Evolutionary conservation across 2,329 filamentous ascomycete species (phyloP).

Genomic region (Sclerotiophoma versabilis): DNA sequence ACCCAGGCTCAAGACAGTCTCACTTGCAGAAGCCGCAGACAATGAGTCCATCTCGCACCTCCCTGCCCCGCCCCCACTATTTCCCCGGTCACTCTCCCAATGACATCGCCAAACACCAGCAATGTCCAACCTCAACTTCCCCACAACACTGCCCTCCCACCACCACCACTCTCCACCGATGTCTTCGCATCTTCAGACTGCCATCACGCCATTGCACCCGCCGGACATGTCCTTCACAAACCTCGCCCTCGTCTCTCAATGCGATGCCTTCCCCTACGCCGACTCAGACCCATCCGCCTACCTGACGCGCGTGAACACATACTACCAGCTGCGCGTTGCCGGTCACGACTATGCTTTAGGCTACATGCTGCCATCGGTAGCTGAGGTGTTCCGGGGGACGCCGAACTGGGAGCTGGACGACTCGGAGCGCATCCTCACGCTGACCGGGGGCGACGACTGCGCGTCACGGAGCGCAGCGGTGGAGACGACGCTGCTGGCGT

Average conservation of each 20-base stretch:
- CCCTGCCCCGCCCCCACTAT: conserved; percentile 36
- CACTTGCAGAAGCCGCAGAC: not conserved
- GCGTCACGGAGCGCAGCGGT: conserved; percentile 67
- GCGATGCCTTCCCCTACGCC: conserved; percentile 80
- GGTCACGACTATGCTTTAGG: conserved; percentile 68
- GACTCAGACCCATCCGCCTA: conserved; percentile 66
- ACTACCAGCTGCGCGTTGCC: conserved; percentile 71
- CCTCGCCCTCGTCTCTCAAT: conserved; percentile 63
- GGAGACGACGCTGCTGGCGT: conserved; percentile 67
- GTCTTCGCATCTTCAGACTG: conserved; percentile 4
- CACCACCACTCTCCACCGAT: not conserved
- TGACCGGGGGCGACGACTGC: conserved; percentile 67
- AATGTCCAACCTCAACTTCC: conserved; percentile 4
- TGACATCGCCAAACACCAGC: conserved; percentile 15
- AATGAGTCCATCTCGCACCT: not conserved
- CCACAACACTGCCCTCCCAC: not conserved
- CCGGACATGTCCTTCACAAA: conserved; percentile 53
- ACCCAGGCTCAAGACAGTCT: not conserved
- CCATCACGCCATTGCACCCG: not conserved
- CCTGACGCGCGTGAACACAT: conserved; percentile 60
- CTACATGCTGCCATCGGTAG: conserved; percentile 67
- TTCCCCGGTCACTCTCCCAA: conserved; percentile 5
- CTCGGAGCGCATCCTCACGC: conserved; percentile 66
- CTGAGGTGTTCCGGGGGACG: conserved; percentile 61
- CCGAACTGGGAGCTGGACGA: conserved; percentile 69